Evolutionary conservation across 1,139 yeast genomes (phyloP), one percentile per base, ranked within the genome.

Genomic region (Suhomyces choctaworum): DNA sequence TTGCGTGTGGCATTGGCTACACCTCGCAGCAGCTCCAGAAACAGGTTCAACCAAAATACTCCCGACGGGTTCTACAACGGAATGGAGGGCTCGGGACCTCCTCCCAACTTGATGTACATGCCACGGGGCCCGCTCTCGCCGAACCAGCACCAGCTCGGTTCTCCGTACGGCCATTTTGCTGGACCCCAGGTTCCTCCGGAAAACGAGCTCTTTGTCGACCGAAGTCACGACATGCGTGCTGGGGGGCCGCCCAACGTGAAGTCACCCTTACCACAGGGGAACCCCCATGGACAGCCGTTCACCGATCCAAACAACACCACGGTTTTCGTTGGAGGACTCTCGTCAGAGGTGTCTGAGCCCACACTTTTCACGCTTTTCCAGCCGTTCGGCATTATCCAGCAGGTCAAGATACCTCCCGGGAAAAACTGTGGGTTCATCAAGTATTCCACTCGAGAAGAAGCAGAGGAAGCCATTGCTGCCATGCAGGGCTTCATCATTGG

Each of bases 351-450:
- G 17, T 70, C 79, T 11, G 97, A 88, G 53, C 83, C 80, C 33
- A 86, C 89, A 25, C 64, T 90, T 32, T 75, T 81, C 46, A 69
- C 85, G 4, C 70, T 83, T 34, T 89, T 89, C 63, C 80, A 80
- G 50, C 87, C 94, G 10, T 90, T 86, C 66, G 97, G 97, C 19
- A 75, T 76, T 35, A 85, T 90, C 45, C 76, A 82, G 37, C 88
- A 85, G 51, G 92, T 89, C 34, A 87, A 88, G 56, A 86, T 89
- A 32, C 96, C 96, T 7, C 81, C 83, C 4, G 96, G 96, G 11
- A 89, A 89, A 56, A 94, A 94, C 39, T 89, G 97, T 63, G 97
- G 96, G 2, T 90, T 89, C 64, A 90, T 89, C 38, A 94, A 86
- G 58, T 89, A 81, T 56, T 74, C 80, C 19, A 76, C 79, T 26